Evolutionary conservation across 148 eudicot genomes (phyloP).

Genomic region (Dysphania ambrosioides): DNA sequence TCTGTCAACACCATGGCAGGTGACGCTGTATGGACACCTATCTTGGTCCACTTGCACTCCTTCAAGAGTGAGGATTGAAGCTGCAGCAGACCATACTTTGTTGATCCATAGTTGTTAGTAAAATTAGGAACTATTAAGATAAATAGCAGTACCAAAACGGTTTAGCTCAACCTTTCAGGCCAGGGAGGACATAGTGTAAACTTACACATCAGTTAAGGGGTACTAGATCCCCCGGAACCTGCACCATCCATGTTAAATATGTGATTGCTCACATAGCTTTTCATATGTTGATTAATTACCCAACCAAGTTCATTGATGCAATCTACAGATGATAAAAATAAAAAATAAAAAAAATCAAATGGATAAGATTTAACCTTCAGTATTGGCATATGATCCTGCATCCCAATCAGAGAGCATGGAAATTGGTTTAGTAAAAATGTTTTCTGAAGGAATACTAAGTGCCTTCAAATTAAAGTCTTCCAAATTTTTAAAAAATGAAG

Average conservation of each 20-base stretch:
- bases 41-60: conserved; percentile 63
- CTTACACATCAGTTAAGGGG: conserved; percentile 99
- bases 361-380: not conserved
- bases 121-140: conserved; percentile 20
- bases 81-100: conserved; percentile 94
- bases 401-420: not conserved
- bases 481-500: no score
- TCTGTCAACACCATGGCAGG: conserved; percentile 99
- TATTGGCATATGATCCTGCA: no score
- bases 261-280: conserved; percentile 89
- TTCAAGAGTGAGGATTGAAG: conserved; percentile 86
- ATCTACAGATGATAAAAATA: conserved; percentile 55
- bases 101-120: conserved; percentile 79
- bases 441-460: not conserved
- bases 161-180: not conserved
- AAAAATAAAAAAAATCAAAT: not conserved
- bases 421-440: not conserved
- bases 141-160: not conserved
- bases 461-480: not conserved
- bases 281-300: conserved; percentile 90
- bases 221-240: conserved; percentile 99
- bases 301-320: conserved; percentile 94
- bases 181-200: not conserved
- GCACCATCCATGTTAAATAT: conserved; percentile 99
- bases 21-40: conserved; percentile 95